Base-by-base conservation (phyloP, 441 rosid genomes). In the Melastoma candidum region DNA sequence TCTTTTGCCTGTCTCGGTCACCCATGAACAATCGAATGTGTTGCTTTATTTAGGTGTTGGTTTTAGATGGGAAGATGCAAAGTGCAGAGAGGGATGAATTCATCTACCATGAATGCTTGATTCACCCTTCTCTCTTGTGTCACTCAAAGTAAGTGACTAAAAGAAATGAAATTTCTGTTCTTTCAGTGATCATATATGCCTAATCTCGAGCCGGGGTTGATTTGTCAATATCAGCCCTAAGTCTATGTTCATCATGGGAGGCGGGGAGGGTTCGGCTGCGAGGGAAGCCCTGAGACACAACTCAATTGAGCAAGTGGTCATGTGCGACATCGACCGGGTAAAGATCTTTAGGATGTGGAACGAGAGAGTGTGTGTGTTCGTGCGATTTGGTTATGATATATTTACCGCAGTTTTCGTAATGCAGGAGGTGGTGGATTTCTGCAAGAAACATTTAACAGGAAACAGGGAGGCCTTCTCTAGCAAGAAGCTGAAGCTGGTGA, bases 211-310 rank as follows among this genome's bases (percentile, higher is more conserved):
- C 26, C 3, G n/a, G 26, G 5, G 36, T 14, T 36, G n/a, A 10
- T 10, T 52, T 52, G 26, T 52, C 43, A 8, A 4, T 11, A n/a
- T 36, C 11, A 90, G 97, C 65, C 97, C 97, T 0, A 74, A 67
- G 57, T 73, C 69, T 0, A 76, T 87, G 59, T 90, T 87, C 63
- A 85, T 90, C 51, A 90, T 90, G 97, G 97, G 97, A 56, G 97
- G 96, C 29, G 97, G 96, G 2, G 97, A 90, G 72, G 97, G 97
- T 9, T 90, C 97, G 54, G 84, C 97, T 43, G 96, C 97, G 12
- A 84, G 97, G 61, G 97, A 90, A 70, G 79, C 77, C 39, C 80
- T 90, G 46, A 84, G 78, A 75, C 96, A 90, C 61, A 65, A 67
- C 32, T 63, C 83, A 0, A 71, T 85, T 11, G 85, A 85, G 46